These are phyloP conservation scores for Pleodorina starrii DNA, from an alignment of 139 green algal species.

Conservation along the genomic window DNA sequence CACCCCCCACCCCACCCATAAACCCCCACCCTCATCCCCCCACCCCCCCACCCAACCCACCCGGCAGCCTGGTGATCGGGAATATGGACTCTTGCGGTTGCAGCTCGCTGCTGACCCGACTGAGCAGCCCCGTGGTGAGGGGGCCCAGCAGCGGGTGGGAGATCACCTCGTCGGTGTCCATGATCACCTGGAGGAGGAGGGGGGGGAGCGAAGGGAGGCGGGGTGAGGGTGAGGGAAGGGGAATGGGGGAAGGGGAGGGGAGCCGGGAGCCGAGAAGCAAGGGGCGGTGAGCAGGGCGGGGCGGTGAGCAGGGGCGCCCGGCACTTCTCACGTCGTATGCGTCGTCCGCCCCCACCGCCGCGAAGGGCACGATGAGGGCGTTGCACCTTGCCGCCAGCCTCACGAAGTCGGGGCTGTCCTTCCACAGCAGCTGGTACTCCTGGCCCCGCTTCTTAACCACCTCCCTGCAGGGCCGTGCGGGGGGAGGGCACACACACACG, in stretches of 20 bases:
- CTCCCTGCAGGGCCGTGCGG: conserved; percentile 38
- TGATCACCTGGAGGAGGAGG: conserved; percentile 39
- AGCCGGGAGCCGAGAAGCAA: too few relatives aligned
- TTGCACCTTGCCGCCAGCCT: conserved; percentile 77
- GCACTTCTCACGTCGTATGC: conserved; percentile 60
- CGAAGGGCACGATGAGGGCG: conserved; percentile 86
- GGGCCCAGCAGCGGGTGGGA: conserved; percentile 62
- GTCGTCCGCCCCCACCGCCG: conserved; percentile 82
- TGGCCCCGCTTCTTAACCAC: conserved; percentile 64
- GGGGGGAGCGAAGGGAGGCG: not conserved
- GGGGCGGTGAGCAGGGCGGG: too few relatives aligned
- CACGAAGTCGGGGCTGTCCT: conserved; percentile 84
- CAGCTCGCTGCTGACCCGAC: conserved; percentile 42
- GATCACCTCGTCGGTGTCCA: conserved; percentile 72
- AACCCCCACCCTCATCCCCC: too few relatives aligned
- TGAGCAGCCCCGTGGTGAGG: conserved; percentile 43
- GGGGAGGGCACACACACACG: too few relatives aligned
- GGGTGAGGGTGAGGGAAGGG: not conserved
- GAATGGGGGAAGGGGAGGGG: too few relatives aligned
- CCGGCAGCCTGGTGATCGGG: conserved; percentile 69
- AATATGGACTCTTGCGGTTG: conserved; percentile 60
- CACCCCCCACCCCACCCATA: too few relatives aligned
- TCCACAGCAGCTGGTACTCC: conserved; percentile 88
- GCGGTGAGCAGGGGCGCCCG: conserved; percentile 63
- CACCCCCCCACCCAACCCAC: too few relatives aligned